phyloP scores from a whole-genome alignment of 2,329 filamentous ascomycete genomes.

The Botrytis tulipae region DNA sequence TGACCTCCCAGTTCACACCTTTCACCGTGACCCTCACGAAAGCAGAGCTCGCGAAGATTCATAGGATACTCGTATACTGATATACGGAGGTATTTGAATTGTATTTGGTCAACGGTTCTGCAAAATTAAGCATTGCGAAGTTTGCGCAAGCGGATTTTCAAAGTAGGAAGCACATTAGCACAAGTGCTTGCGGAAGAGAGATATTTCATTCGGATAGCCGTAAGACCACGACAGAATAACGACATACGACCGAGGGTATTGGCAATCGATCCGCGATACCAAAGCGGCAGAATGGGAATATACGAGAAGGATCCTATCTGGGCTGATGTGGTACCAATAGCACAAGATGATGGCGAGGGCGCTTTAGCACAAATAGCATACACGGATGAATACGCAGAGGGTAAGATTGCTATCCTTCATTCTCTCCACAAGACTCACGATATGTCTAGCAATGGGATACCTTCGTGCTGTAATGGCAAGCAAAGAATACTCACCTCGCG shows the following conservation, averaged over 20 bases:
- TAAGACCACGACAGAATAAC: neutral
- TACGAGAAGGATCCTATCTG: conserved; percentile 63
- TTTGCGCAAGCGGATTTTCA: neutral
- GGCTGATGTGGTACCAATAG: conserved; percentile 81
- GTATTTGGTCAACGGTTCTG: neutral
- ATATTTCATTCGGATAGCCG: neutral
- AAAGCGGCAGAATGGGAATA: conserved; percentile 26
- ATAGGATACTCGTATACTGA: neutral
- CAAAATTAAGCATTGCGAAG: neutral
- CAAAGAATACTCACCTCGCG: conserved; percentile 78
- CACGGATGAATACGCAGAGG: conserved; percentile 81
- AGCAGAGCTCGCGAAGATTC: neutral
- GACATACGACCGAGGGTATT: neutral
- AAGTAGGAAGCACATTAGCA: neutral
- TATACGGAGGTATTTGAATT: no score
- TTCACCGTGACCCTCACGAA: neutral
- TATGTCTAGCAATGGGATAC: conserved; percentile 72
- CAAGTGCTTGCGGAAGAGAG: neutral
- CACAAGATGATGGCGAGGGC: conserved; percentile 76
- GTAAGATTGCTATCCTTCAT: conserved; percentile 40
- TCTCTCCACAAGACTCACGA: conserved; percentile 8
- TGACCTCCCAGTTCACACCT: neutral
- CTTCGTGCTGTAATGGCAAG: conserved; percentile 88
- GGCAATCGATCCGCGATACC: neutral
- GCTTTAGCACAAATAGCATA: conserved; percentile 94